Percentiles rank a stretch among this genome's conserved stretches.
Evolutionary conservation across 495 filamentous ascomycete species (phyloP).

Genomic region (Amphirosellinia nigrospora): DNA sequence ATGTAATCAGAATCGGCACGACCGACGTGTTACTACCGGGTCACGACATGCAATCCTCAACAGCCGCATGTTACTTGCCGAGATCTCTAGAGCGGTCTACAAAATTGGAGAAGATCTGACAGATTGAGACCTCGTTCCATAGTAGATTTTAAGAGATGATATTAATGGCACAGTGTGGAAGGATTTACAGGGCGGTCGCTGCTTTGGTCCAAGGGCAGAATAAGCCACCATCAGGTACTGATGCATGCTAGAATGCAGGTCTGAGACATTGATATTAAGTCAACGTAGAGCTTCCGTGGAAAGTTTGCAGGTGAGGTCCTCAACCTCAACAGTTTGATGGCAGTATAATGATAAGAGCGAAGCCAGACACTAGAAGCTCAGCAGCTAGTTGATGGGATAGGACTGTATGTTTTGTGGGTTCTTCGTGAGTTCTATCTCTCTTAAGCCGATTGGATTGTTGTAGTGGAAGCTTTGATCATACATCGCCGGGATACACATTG

Average conservation of each 20-base stretch:
- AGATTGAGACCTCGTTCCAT: not conserved
- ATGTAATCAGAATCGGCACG: constrained; percentile 3
- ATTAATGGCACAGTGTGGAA: not conserved
- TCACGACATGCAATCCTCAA: constrained; percentile 8
- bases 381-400: not conserved
- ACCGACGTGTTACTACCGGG: not conserved
- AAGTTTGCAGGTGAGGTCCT: not conserved
- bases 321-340: not conserved
- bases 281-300: constrained; percentile 4
- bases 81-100: not conserved
- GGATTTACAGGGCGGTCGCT: not conserved
- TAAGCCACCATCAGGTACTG: constrained; percentile 11
- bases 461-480: not conserved
- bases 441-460: not conserved
- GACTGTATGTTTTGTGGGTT: not conserved
- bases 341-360: not conserved
- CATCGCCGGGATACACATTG: not conserved
- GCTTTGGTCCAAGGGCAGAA: not conserved
- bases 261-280: constrained; percentile 5
- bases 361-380: not conserved
- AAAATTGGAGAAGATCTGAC: not conserved
- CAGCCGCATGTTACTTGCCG: constrained; percentile 8
- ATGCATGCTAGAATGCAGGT: not conserved
- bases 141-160: not conserved
- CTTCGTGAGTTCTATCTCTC: not conserved